A percentile compares a stretch with the other conserved stretches of the same genome.
phyloP scores from a whole-genome alignment of 192 early-diverging fungal species.

The Borealophlyctis nickersoniae region DNA sequence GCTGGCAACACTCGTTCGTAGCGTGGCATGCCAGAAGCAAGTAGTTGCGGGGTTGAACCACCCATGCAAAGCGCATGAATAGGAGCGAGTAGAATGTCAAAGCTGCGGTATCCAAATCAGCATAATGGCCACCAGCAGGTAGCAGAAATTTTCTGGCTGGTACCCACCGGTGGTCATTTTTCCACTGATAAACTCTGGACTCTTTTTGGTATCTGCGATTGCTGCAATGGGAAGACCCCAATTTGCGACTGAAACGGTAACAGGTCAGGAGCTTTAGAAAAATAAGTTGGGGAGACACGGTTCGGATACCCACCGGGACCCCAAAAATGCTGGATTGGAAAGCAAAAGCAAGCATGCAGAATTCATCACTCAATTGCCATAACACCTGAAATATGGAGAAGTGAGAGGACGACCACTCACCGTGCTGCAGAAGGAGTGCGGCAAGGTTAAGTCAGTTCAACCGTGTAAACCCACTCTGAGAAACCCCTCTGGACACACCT shows the following conservation, averaged over 20 bases:
- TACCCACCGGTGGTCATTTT: constrained; percentile 83
- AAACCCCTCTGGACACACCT: too few species aligned
- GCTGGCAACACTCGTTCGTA: constrained; percentile 86
- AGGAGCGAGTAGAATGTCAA: constrained; percentile 82
- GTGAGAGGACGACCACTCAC: background rate
- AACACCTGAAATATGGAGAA: background rate
- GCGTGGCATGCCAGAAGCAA: constrained; percentile 92
- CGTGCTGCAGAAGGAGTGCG: constrained; percentile 12
- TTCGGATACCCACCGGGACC: constrained; percentile 38
- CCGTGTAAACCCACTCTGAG: background rate
- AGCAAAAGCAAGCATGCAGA: background rate
- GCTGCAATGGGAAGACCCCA: constrained; percentile 96
- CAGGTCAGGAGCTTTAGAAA: constrained; percentile 5
- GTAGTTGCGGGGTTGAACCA: constrained; percentile 86
- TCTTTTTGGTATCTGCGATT: constrained; percentile 86
- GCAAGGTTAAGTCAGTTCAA: background rate
- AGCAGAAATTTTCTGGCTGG: background rate
- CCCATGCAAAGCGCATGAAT: constrained; percentile 95
- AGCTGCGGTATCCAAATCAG: constrained; percentile 39
- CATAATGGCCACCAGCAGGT: background rate
- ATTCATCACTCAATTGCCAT: background rate
- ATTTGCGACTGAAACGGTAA: constrained; percentile 39
- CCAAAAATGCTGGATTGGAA: constrained; percentile 49
- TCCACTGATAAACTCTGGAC: constrained; percentile 85
- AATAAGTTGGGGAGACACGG: background rate